A percentile compares a stretch with the other conserved stretches of the same genome.
phyloP scores from a whole-genome alignment of 1,284 basidiomycete genomes.

The Sporisorium exsertum region DNA sequence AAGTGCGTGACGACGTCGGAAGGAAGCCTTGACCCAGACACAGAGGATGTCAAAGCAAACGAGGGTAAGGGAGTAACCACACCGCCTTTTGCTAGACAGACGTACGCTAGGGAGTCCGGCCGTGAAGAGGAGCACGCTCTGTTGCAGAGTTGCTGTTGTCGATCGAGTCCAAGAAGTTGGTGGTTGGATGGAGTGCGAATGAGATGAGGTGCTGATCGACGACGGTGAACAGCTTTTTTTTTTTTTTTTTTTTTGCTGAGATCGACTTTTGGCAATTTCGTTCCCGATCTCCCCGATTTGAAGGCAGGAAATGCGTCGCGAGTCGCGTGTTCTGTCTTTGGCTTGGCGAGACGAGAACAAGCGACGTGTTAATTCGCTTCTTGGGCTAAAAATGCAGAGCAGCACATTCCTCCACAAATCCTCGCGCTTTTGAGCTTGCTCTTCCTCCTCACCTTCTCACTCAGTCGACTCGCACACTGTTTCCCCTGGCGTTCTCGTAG shows the following conservation, averaged over 20 bases:
- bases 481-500: too few relatives aligned
- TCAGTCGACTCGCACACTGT: too few relatives aligned
- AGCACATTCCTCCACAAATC: too few relatives aligned
- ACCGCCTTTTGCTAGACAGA: not conserved
- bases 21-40: conserved; percentile 53
- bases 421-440: not conserved
- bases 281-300: not conserved
- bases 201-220: not conserved
- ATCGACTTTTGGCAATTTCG: not conserved
- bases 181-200: conserved; percentile 1
- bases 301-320: conserved; percentile 13
- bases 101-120: conserved; percentile 44
- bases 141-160: not conserved
- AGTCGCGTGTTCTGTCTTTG: conserved; percentile 16
- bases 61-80: not conserved
- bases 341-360: not conserved
- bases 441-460: too few relatives aligned
- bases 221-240: not conserved
- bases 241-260: not conserved
- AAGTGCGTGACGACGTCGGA: too few relatives aligned
- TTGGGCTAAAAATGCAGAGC: not conserved
- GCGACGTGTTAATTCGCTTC: conserved; percentile 22
- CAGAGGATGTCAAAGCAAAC: not conserved
- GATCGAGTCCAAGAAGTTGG: not conserved
- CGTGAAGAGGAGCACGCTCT: not conserved